These are phyloP conservation scores for Spinellus fusiger DNA, from an alignment of 192 early-diverging fungal species.

Conservation along the genomic window DNA sequence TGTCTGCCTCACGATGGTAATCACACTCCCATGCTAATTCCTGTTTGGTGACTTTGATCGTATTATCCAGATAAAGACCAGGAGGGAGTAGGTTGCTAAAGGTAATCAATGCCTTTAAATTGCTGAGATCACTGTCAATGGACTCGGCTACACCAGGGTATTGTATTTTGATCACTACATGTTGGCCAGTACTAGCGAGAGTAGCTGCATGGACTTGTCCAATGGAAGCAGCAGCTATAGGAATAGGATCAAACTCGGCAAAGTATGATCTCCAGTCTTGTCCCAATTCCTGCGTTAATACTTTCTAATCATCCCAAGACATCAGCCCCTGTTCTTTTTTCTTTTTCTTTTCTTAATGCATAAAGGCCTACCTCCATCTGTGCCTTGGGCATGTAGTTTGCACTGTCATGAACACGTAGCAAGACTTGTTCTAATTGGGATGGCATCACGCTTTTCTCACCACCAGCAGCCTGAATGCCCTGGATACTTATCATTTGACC, in stretches of 20 bases:
- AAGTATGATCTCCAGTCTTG: slow-evolving; percentile 66
- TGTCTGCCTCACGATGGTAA: slow-evolving; percentile 80
- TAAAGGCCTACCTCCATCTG: slow-evolving; percentile 72
- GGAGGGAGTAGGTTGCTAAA: slow-evolving; percentile 83
- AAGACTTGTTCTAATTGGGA: slow-evolving; percentile 77
- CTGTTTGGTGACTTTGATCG: slow-evolving; percentile 79
- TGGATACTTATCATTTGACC: slow-evolving; percentile 98
- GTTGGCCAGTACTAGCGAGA: slow-evolving; percentile 33
- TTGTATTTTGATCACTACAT: slow-evolving; percentile 91
- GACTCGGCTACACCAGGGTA: slow-evolving; percentile 89
- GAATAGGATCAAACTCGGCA: slow-evolving; percentile 62
- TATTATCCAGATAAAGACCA: slow-evolving; percentile 96
- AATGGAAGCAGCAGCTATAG: slow-evolving; percentile 91
- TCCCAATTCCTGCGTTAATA: slow-evolving; percentile 64
- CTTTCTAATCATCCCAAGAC: slow-evolving; percentile 31
- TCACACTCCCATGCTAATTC: slow-evolving; percentile 95
- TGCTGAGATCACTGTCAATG: slow-evolving; percentile 85
- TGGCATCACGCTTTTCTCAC: slow-evolving; percentile 57
- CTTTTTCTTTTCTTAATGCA: background rate
- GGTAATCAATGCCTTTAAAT: slow-evolving; percentile 70
- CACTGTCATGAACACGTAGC: slow-evolving; percentile 84
- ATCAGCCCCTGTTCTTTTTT: background rate
- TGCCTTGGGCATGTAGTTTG: slow-evolving; percentile 90
- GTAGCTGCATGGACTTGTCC: slow-evolving; percentile 75
- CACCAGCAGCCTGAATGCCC: slow-evolving; percentile 43